phyloP scores from a whole-genome alignment of 345 rosid species.

The Brassica nigra region DNA sequence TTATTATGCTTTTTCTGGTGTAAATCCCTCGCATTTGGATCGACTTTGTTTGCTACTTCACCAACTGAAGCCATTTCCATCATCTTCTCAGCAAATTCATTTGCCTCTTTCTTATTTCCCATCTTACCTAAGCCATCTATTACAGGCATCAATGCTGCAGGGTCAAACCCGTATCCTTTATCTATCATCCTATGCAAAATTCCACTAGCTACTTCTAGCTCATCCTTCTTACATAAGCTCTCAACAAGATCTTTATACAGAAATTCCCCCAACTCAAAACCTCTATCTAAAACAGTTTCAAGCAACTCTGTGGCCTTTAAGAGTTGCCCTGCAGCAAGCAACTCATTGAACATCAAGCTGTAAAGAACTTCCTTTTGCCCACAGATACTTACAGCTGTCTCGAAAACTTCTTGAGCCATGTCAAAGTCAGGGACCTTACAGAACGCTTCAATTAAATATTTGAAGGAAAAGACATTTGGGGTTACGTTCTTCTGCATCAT shows the following conservation, averaged over 20 bases:
- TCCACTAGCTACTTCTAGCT: constrained; percentile 62
- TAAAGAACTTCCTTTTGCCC: constrained; percentile 86
- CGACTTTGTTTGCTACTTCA: constrained; percentile 46
- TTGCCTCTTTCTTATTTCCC: constrained; percentile 75
- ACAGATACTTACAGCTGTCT: constrained; percentile 70
- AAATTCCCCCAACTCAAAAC: constrained; percentile 63
- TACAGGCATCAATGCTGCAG: constrained; percentile 87
- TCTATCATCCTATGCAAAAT: constrained; percentile 66
- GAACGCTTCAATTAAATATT: constrained; percentile 72
- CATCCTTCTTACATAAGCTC: constrained; percentile 66
- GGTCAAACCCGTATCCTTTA: constrained; percentile 72
- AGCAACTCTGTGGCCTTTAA: constrained; percentile 68
- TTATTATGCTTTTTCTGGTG: constrained; percentile 42
- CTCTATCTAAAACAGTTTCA: constrained; percentile 69
- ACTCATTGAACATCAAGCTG: constrained; percentile 76
- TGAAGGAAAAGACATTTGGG: constrained; percentile 75
- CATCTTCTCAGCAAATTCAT: constrained; percentile 70
- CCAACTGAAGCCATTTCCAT: constrained; percentile 74
- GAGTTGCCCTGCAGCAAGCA: constrained; percentile 63
- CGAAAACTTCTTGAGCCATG: constrained; percentile 73
- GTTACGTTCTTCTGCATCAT: constrained; percentile 75
- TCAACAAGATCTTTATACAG: constrained; percentile 69
- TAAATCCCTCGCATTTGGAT: constrained; percentile 36
- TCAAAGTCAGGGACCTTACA: constrained; percentile 65
- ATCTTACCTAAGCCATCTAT: constrained; percentile 69